phyloP scores from a whole-genome alignment of 2,329 filamentous ascomycete species.

The Claviceps spartinae region DNA sequence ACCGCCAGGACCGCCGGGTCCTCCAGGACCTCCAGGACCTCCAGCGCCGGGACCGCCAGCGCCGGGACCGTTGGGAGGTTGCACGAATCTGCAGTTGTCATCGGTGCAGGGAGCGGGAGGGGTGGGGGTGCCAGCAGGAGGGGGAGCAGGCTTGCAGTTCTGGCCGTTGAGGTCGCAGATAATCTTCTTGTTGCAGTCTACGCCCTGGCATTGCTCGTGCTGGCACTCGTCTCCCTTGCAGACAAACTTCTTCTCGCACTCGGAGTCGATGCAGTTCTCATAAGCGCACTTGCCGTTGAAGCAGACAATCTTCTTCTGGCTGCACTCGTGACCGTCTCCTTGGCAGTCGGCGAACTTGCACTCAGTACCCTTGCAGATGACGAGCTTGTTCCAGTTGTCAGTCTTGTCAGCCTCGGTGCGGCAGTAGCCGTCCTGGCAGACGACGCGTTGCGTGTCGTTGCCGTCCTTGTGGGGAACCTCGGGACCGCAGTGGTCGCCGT shows the following conservation, averaged over 20 bases:
- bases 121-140: neutral
- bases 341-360: slow-evolving; percentile 16
- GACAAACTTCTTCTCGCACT: slow-evolving; percentile 20
- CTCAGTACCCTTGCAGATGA: slow-evolving; percentile 15
- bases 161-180: slow-evolving; percentile 13
- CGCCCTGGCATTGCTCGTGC: slow-evolving; percentile 16
- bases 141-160: slow-evolving; percentile 9
- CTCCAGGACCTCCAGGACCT: neutral
- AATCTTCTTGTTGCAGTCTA: slow-evolving; percentile 18
- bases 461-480: slow-evolving; percentile 16
- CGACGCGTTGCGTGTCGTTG: slow-evolving; percentile 15
- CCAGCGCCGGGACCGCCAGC: neutral
- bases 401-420: slow-evolving; percentile 13
- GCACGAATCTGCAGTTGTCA: neutral
- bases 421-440: slow-evolving; percentile 19
- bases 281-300: slow-evolving; percentile 17
- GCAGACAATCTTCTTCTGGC: slow-evolving; percentile 21
- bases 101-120: slow-evolving; percentile 4
- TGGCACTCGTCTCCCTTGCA: slow-evolving; percentile 19
- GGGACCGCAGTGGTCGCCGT: slow-evolving; percentile 19
- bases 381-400: slow-evolving; percentile 17
- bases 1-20: neutral
- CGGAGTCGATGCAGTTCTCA: slow-evolving; percentile 15
- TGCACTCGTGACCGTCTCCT: slow-evolving; percentile 9
- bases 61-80: neutral